Conservation (phyloP, 805 yeast genomes). For the Wickerhamomyces hampshirensis region DNA sequence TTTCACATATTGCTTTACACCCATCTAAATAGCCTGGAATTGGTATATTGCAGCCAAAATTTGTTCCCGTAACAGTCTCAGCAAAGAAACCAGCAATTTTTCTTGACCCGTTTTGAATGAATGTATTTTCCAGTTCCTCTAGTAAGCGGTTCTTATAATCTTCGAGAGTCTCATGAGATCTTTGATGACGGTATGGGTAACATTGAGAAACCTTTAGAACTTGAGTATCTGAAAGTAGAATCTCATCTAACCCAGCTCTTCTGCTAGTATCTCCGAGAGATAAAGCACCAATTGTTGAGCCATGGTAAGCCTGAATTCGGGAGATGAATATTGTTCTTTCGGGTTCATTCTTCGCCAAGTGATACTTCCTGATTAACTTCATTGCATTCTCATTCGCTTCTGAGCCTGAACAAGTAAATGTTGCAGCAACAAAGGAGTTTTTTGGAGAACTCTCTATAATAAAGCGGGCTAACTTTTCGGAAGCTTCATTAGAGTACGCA, state of each 20-base stretch:
- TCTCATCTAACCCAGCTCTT: slow-evolving; percentile 25
- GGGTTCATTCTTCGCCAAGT: slow-evolving; percentile 32
- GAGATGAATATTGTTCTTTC: slow-evolving; percentile 35
- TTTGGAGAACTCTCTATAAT: slow-evolving; percentile 37
- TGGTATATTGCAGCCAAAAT: slow-evolving; percentile 34
- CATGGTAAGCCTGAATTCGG: slow-evolving; percentile 38
- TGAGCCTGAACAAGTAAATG: slow-evolving; percentile 50
- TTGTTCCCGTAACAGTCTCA: slow-evolving; percentile 39
- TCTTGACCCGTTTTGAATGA: slow-evolving; percentile 32
- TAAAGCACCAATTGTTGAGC: slow-evolving; percentile 38
- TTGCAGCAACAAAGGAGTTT: slow-evolving; percentile 33
- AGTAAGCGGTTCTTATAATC: slow-evolving; percentile 31
- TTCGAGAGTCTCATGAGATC: slow-evolving; percentile 28
- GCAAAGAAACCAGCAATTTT: slow-evolving; percentile 34
- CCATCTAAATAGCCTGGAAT: slow-evolving; percentile 38
- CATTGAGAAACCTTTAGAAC: slow-evolving; percentile 8
- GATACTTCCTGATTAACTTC: slow-evolving; percentile 44
- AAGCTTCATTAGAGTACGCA: slow-evolving; percentile 25
- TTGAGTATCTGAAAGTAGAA: slow-evolving; percentile 2
- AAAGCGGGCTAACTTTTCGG: slow-evolving; percentile 34
- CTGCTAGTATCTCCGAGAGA: slow-evolving; percentile 33
- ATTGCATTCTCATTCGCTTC: slow-evolving; percentile 59
- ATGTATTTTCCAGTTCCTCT: slow-evolving; percentile 33
- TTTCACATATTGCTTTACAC: slow-evolving; percentile 36
- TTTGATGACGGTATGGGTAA: slow-evolving; percentile 20